Conservation (phyloP, 2,329 filamentous ascomycete genomes). For the Westerdykella ornata region DNA sequence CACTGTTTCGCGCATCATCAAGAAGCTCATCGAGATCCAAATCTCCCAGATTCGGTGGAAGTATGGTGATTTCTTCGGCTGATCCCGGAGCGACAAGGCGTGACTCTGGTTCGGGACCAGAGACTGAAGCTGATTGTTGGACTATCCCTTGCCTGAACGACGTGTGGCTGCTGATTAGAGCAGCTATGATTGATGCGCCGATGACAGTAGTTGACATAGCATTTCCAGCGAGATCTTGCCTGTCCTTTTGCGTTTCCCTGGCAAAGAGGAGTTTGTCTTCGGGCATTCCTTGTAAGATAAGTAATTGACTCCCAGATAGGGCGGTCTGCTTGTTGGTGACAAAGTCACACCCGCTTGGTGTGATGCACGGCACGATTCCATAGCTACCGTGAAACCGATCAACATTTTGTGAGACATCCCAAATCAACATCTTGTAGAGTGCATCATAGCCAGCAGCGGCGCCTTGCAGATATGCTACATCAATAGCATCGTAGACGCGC, state of each 20-base stretch:
- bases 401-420: constrained; percentile 68
- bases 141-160: constrained; percentile 4
- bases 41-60: background rate
- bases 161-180: constrained; percentile 43
- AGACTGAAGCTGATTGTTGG: background rate
- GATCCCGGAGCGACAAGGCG: background rate
- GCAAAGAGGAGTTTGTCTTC: constrained; percentile 57
- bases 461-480: constrained; percentile 53
- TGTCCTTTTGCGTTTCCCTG: constrained; percentile 50
- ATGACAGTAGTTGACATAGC: constrained; percentile 73
- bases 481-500: constrained; percentile 60
- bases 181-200: constrained; percentile 54
- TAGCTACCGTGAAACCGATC: constrained; percentile 51
- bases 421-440: constrained; percentile 47
- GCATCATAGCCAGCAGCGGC: constrained; percentile 50
- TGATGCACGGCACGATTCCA: constrained; percentile 61
- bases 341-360: constrained; percentile 57
- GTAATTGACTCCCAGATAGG: constrained; percentile 56
- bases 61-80: background rate
- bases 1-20: constrained; percentile 30
- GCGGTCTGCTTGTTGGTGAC: constrained; percentile 55
- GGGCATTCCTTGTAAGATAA: constrained; percentile 64
- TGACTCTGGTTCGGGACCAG: background rate
- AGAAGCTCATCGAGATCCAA: constrained; percentile 12
- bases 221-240: constrained; percentile 69